Base-by-base conservation (phyloP, 495 filamentous ascomycete species). In the Lophiotrema nucula region DNA sequence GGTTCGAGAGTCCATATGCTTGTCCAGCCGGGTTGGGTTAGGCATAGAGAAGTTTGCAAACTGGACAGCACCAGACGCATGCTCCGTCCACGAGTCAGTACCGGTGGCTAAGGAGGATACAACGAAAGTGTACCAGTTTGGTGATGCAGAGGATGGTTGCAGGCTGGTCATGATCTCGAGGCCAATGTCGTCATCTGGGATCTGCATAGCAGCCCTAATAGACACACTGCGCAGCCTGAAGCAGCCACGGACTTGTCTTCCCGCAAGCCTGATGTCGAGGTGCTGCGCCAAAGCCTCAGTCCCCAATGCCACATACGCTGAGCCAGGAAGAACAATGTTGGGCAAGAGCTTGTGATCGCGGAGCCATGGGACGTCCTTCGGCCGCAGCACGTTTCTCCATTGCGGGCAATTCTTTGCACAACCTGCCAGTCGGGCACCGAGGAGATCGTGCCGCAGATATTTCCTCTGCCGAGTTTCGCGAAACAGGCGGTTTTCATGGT, bases 141-240 rank as follows among this genome's bases (percentile, higher is more conserved):
- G 27, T 41, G 66, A 58, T 23, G 43, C 43, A 15, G 41, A 11
- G 2, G 23, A 57, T 16, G 48, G 35, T 41, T 62, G 42, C 50
- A 70, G 38, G 33, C 24, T 63, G 5, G 59, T 16, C 6, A 64
- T 25, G 5, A 66, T 26, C n/a, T 70, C 68, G 26, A 66, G 39
- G n/a, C 64, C 59, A 21, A 45, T 19, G 21, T 64, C 64, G 18
- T 64, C 60, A 19, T 65, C 65, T 8, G 68, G 66, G 21, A 70
- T 54, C 19, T 24, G 13, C 43, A 70, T 12, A 10, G 51, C 31
- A 13, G 37, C 19, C 6, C 44, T 53, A 19, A 70, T 55, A 18
- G 45, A 24, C 16, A 70, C 51, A 33, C 62, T 59, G 15, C 58
- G 54, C 15, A 70, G 45, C 31, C 8, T 35, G 31, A 35, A 35